These are phyloP conservation scores for Leptographium lundbergii DNA, from an alignment of 2,329 filamentous ascomycete species.

Conservation along the genomic window DNA sequence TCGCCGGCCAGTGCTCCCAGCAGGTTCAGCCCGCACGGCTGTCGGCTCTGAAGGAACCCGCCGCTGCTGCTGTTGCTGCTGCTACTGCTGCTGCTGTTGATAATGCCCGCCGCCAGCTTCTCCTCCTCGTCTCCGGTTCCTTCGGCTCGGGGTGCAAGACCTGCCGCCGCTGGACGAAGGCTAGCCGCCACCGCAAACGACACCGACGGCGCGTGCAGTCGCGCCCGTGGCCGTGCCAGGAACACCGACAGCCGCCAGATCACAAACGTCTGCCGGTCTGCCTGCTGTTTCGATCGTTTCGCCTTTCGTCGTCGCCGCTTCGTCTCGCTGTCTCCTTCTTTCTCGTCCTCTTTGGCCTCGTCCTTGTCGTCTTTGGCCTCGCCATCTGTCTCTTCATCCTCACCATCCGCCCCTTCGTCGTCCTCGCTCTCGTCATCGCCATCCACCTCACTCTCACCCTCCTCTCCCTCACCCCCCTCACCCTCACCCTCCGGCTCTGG, in stretches of 20 bases:
- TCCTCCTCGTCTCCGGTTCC: background rate
- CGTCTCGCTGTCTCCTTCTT: conserved; percentile 10
- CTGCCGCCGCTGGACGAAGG: conserved; percentile 38
- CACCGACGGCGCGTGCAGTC: conserved; percentile 52
- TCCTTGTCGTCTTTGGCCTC: conserved; percentile 13
- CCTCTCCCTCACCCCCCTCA: conserved; percentile 8
- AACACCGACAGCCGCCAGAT: conserved; percentile 50
- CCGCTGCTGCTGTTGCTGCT: background rate
- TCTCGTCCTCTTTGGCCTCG: conserved; percentile 3
- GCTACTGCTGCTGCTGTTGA: too few relatives aligned
- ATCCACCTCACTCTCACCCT: conserved; percentile 16
- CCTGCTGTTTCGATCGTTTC: conserved; percentile 9
- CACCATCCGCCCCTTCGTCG: too few relatives aligned
- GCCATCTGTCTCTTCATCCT: conserved; percentile 6
- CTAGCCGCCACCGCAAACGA: conserved; percentile 51
- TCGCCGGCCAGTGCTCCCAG: conserved; percentile 61
- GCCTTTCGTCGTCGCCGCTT: conserved; percentile 9
- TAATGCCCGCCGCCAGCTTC: background rate
- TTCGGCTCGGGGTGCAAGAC: background rate
- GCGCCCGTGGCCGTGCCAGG: conserved; percentile 45
- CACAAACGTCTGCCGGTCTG: conserved; percentile 32
- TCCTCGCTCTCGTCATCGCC: conserved; percentile 17
- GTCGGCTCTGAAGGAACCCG: conserved; percentile 57
- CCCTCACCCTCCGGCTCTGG: conserved; percentile 13
- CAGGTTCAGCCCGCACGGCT: conserved; percentile 62